These are phyloP conservation scores for Effrenium voratum DNA, from an alignment of 73 alveolate genomes.

Conservation along the genomic window DNA sequence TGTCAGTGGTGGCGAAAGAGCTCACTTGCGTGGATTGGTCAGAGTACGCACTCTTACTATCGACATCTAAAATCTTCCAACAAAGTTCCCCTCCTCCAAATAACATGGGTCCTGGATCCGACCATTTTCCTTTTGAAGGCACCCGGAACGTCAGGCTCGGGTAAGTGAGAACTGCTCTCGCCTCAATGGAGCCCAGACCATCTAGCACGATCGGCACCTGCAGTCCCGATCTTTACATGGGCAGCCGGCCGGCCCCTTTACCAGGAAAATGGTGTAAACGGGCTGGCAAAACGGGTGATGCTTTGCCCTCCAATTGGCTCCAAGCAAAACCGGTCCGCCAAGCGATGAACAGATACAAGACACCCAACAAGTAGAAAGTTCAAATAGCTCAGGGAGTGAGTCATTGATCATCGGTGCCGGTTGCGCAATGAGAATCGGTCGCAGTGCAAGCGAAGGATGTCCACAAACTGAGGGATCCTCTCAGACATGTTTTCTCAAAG, in stretches of 20 bases:
- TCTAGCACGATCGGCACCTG: constrained; percentile 85
- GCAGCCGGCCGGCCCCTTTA: background rate
- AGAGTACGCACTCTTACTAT: background rate
- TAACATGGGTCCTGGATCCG: too few species aligned
- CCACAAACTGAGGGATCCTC: too few species aligned
- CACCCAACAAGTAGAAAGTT: background rate
- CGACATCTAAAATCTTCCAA: background rate
- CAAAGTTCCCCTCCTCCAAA: background rate
- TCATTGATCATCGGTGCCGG: background rate
- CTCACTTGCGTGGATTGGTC: background rate
- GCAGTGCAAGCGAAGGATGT: too few species aligned
- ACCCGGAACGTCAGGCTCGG: background rate
- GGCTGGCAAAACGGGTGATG: background rate
- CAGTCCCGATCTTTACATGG: too few species aligned
- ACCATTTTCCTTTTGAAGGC: too few species aligned
- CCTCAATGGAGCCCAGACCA: constrained; percentile 47
- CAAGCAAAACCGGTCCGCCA: background rate
- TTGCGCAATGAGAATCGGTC: too few species aligned
- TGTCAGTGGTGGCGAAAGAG: background rate
- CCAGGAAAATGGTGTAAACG: background rate
- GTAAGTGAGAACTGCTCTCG: too few species aligned
- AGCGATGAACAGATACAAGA: background rate
- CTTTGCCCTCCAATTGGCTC: too few species aligned
- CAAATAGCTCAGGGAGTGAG: background rate
- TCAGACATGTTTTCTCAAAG: too few species aligned